Base-by-base conservation (phyloP, 345 rosid species). In the Rhodamnia rubescens region DNA sequence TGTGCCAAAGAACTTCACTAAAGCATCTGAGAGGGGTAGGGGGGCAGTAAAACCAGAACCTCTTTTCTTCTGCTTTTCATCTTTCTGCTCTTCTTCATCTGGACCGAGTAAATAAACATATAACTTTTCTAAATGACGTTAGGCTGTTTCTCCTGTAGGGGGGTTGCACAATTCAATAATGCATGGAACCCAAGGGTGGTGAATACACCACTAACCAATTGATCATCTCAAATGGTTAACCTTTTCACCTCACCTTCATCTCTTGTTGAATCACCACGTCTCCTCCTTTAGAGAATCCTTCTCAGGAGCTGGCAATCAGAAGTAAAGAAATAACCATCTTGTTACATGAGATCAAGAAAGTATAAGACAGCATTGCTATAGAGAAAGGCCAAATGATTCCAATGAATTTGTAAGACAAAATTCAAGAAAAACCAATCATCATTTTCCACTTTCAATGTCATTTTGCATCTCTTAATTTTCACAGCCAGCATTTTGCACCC, bases 1-100 rank as follows among this genome's bases (percentile, higher is more conserved):
- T 47, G 93, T 91, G 54, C 94, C 97, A 78, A 94, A 84, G 90
- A 93, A 92, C 86, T 91, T 90, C 85, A 91, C 87, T 57, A 94
- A 90, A 74, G 93, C 92, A 85, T 88, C 92, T 82, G 95, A 94
- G 59, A 93, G 92, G 84, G 87, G 92, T 88, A 92, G 92, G 54
- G 94, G 94, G 64, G 90, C 89, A 87, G 93, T 92, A 87, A 90
- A 88, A 88, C 89, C 93, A 55, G 92, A 89, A 36, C 84, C 85
- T 88, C 92, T 92, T 81, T 82, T 91, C 93, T 92, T 93, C 89
- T 84, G 92, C 85, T 85, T 90, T 84, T 93, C 92, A 81, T 90
- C 96, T 84, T 93, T 87, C 88, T 84, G 89, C 54, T 87, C 82
- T 53, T 89, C 84, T 42, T 90, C 93, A 83, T 90, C 87, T n/a